Base-by-base conservation (phyloP, 177 flowering plant species). In the Vitis hybrid region DNA sequence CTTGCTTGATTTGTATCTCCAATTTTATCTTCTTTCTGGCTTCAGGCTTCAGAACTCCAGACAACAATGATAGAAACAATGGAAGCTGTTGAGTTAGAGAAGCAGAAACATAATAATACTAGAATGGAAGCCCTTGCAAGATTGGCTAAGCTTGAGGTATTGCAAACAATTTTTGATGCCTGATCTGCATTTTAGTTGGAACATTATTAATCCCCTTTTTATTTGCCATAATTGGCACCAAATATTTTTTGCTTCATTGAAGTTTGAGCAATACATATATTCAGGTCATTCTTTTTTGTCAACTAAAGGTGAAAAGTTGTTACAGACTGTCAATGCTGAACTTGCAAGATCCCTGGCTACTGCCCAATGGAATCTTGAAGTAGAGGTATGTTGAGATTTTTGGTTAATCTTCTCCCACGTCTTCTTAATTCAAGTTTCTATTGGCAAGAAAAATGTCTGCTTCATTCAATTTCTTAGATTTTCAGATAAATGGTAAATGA, bases 1-100 rank as follows among this genome's bases (percentile, higher is more conserved):
- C 19, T 22, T 3, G 39, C 58, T 62, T 16, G 1, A 57, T 39
- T 31, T 62, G 20, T 2, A 50, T 65, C 16, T 16, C 68, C 61
- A 63, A 29, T 13, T 62, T 22, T 51, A 16, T 16, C 12, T 55
- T 50, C 59, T 54, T 65, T 68, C 51, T 74, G 69, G 39, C 55
- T 22, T 71, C 84, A 95, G 99, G 99, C 98, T 80, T 88, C 96
- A 64, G 85, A 88, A 71, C 77, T 95, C 69, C 99, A 95, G 80
- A 81, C 75, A 58, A 87, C 77, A 53, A 93, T 82, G 92, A 93
- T 85, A 87, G 96, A 95, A 80, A 88, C 84, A 29, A 87, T 95
- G 94, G 92, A 95, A 66, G 99, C 99, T 73, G 94, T 77, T 78
- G 99, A 95, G n/a, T 54, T 87, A 63, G 99, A 95, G 82, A 95